phyloP scores from a whole-genome alignment of 1,284 basidiomycete species.

The Rhizoctonia solani region DNA sequence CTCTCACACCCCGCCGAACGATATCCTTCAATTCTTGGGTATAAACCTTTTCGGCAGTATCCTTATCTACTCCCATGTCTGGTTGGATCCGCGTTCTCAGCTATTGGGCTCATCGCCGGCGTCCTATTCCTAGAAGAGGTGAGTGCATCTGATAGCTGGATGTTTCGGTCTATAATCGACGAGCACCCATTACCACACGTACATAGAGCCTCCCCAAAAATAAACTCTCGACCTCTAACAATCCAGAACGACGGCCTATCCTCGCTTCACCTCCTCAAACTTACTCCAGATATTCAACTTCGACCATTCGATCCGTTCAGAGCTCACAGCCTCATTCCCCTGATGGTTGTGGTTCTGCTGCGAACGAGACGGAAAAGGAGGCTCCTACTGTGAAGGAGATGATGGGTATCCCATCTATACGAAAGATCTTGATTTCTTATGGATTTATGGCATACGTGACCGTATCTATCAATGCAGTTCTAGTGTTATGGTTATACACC shows the following conservation, averaged over 20 bases:
- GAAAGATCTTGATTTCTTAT: conserved; percentile 36
- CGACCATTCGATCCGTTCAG: too few species aligned
- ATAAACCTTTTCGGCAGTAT: conserved; percentile 40
- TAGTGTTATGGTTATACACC: conserved; percentile 38
- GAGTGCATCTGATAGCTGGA: not conserved
- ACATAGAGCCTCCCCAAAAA: not conserved
- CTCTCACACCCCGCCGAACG: conserved; percentile 43
- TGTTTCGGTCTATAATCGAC: too few species aligned
- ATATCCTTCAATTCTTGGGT: conserved; percentile 42
- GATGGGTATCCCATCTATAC: conserved; percentile 30
- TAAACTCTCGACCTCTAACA: not conserved
- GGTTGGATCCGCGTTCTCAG: conserved; percentile 43
- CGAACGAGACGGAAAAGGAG: too few species aligned
- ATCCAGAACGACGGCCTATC: conserved; percentile 8
- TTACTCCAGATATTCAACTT: too few species aligned
- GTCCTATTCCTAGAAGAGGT: conserved; percentile 46
- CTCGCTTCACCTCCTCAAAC: too few species aligned
- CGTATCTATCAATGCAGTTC: conserved; percentile 37
- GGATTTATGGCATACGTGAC: conserved; percentile 36
- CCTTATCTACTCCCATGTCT: conserved; percentile 49
- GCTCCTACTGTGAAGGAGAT: conserved; percentile 31
- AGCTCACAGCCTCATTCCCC: too few species aligned
- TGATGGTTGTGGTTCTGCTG: too few species aligned
- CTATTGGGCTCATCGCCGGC: conserved; percentile 43
- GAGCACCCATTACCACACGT: not conserved